Evolutionary conservation across 2,329 filamentous ascomycete genomes (phyloP).

Genomic region (Epichloe elymi): DNA sequence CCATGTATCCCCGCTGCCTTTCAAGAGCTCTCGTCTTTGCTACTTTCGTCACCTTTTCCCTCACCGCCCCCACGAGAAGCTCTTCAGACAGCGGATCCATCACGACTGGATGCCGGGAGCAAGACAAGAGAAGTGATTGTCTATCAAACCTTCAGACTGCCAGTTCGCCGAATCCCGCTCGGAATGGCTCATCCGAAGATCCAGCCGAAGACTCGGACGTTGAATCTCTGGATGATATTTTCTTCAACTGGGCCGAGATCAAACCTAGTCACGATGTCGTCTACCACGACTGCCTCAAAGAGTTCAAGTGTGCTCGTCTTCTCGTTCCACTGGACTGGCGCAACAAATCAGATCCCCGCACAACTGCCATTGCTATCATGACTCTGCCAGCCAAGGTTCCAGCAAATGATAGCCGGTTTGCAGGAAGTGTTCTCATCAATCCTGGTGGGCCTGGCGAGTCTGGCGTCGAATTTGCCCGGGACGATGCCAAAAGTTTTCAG

Average conservation of each 20-base stretch:
- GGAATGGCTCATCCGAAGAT: not conserved
- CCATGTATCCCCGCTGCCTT: not conserved
- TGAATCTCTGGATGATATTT: not conserved
- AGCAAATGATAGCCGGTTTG: constrained; percentile 21
- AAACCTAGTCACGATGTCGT: constrained; percentile 20
- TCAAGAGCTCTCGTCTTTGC: not conserved
- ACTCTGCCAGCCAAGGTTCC: constrained; percentile 25
- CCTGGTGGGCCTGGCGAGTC: constrained; percentile 31
- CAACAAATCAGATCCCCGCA: constrained; percentile 11
- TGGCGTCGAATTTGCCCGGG: constrained; percentile 17
- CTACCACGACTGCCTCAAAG: constrained; percentile 26
- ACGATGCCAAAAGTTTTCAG: not conserved
- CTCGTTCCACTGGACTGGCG: constrained; percentile 29
- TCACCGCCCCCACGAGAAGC: constrained; percentile 4
- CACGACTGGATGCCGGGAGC: too few relatives aligned
- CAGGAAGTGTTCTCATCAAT: constrained; percentile 28
- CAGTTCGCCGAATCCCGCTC: not conserved
- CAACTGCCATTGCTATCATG: constrained; percentile 25
- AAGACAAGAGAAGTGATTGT: not conserved
- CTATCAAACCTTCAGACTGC: not conserved
- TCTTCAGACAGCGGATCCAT: constrained; percentile 10
- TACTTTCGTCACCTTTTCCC: not conserved
- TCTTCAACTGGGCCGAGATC: constrained; percentile 17
- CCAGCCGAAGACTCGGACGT: not conserved
- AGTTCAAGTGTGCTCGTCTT: constrained; percentile 27